phyloP scores from a whole-genome alignment of 2,329 filamentous ascomycete genomes.

The Emmonsiellopsis sp. region DNA sequence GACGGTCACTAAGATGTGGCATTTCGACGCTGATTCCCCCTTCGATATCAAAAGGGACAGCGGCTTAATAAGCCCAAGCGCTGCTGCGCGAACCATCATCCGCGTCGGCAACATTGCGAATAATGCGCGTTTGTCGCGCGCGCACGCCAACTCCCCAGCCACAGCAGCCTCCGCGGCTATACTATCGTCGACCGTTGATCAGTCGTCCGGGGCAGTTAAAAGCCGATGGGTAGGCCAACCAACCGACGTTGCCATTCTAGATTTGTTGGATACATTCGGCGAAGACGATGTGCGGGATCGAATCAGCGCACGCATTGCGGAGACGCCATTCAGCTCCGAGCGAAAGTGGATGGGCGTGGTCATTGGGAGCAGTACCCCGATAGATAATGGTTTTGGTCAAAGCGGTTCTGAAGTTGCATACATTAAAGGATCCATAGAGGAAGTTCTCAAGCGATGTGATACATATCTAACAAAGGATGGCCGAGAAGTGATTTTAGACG shows the following conservation, averaged over 20 bases:
- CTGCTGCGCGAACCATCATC: constrained; percentile 69
- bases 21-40: constrained; percentile 60
- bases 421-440: constrained; percentile 90
- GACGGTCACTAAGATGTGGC: constrained; percentile 95
- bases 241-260: constrained; percentile 93
- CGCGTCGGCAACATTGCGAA: constrained; percentile 96
- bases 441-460: constrained; percentile 76
- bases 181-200: constrained; percentile 70
- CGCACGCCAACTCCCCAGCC: constrained; percentile 60
- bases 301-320: constrained; percentile 69
- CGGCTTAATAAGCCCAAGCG: constrained; percentile 50
- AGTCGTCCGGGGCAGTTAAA: constrained; percentile 52
- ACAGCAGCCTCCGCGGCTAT: constrained; percentile 67
- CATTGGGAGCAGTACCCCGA: constrained; percentile 48
- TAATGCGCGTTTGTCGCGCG: constrained; percentile 71
- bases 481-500: constrained; percentile 75
- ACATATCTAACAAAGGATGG: constrained; percentile 83
- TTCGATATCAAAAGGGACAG: constrained; percentile 50
- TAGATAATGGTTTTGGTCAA: constrained; percentile 37
- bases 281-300: constrained; percentile 86
- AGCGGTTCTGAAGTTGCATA: constrained; percentile 74
- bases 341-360: constrained; percentile 99
- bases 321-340: constrained; percentile 94
- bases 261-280: constrained; percentile 80
- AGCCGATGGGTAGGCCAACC: constrained; percentile 96